phyloP scores from a whole-genome alignment of 345 rosid genomes.

The Eutrema heterophyllum region DNA sequence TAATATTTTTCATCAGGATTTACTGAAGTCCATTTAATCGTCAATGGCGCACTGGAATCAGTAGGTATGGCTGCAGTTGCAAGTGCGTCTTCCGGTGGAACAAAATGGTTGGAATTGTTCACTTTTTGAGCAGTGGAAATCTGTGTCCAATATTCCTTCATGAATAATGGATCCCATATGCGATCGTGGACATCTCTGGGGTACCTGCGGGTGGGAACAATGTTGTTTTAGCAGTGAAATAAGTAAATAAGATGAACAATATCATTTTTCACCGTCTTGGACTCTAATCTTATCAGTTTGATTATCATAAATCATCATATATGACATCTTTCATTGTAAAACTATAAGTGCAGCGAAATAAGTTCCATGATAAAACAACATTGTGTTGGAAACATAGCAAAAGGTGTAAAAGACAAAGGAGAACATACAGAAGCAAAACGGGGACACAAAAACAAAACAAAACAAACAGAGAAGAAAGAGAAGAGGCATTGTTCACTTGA shows the following conservation, averaged over 20 bases:
- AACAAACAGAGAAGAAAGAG: background rate
- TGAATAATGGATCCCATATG: constrained; percentile 13
- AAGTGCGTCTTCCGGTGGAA: background rate
- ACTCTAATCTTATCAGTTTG: too few species aligned
- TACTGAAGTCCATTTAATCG: background rate
- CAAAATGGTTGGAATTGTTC: background rate
- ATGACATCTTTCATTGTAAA: too few species aligned
- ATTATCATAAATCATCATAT: too few species aligned
- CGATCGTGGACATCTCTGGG: constrained; percentile 32
- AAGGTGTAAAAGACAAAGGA: background rate
- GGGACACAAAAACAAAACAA: background rate
- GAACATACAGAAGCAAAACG: background rate
- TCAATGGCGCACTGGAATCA: background rate
- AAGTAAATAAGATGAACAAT: too few species aligned
- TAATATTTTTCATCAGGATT: background rate
- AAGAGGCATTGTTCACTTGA: background rate
- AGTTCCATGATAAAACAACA: too few species aligned
- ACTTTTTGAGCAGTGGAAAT: background rate
- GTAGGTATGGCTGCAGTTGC: constrained; percentile 19
- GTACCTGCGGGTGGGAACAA: constrained; percentile 28
- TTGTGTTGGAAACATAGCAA: too few species aligned
- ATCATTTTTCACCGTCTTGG: too few species aligned
- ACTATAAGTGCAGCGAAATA: too few species aligned
- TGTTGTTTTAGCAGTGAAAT: background rate
- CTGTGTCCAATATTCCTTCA: background rate